Base-by-base conservation (phyloP, 306 rosid species). In the Citrullus mucosospermus region DNA sequence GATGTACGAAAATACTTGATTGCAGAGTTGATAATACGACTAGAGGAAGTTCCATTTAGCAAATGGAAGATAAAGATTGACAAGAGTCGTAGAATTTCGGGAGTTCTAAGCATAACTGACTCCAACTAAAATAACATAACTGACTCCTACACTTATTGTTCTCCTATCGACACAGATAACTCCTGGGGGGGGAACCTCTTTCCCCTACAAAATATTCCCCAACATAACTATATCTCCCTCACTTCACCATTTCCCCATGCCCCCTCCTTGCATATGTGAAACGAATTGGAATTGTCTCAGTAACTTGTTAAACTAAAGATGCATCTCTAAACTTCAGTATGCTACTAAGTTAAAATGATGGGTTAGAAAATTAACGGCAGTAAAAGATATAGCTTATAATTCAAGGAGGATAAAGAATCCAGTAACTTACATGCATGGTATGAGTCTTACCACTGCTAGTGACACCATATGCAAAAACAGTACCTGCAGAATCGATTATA, bases 361-460 rank as follows among this genome's bases (percentile, higher is more conserved):
- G 25, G 11, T 72, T 30, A 14, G 41, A 72, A 25, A 50, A 72
- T 48, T 28, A 72, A 50, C 43, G 17, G 56, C 32, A 12, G 36
- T 72, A 50, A 22, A 15, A 72, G 60, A 50, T 50, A 28, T 53
- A 48, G 77, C 11, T 15, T 48, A 30, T 72, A 46, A 14, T 34
- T 46, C 6, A 2, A 75, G 53, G 38, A 63, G 43, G 22, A 76
- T 43, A 54, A 67, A 65, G 59, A 73, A 75, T 63, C 32, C 44
- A 41, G 66, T 25, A 74, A 80, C 97, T 90, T 86, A 92, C 97
- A 83, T 92, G 96, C 97, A 92, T 92, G 66, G 97, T 92, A 84
- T 92, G 97, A 25, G 97, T 92, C 91, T 92, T 92, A 67, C 97
- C 97, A 80, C 97, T 92, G 80, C 96, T 90, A 10, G 97, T 92